Conservation (phyloP, 495 filamentous ascomycete genomes). For the Neurospora sp. region DNA sequence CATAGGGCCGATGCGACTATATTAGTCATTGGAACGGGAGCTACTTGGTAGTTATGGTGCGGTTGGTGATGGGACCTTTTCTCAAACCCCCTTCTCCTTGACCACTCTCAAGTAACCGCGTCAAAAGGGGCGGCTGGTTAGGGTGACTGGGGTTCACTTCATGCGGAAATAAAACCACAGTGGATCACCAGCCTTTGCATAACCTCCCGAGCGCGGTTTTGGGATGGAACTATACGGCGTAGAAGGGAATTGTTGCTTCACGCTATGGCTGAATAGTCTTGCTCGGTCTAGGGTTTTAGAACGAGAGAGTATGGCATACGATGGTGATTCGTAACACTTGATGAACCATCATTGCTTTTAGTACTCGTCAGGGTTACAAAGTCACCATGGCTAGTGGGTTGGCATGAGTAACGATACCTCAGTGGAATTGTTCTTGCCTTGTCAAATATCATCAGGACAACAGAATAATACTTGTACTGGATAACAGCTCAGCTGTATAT, state of each 20-base stretch:
- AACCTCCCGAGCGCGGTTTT: neutral
- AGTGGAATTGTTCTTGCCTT: neutral
- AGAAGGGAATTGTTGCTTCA: neutral
- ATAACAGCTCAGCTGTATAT: neutral
- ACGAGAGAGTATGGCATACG: neutral
- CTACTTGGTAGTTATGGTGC: neutral
- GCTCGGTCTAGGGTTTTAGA: neutral
- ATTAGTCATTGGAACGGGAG: neutral
- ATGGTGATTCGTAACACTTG: neutral
- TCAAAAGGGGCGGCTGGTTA: neutral
- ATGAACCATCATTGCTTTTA: neutral
- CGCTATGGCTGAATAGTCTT: neutral
- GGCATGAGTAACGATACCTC: neutral
- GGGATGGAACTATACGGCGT: neutral
- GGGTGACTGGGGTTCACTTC: neutral
- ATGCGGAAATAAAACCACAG: neutral
- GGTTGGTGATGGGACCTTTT: neutral
- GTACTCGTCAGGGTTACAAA: neutral
- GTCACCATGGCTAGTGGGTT: neutral
- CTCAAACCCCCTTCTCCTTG: neutral
- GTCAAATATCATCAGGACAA: neutral
- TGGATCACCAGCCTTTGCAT: neutral
- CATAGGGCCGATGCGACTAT: neutral
- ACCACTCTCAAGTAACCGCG: neutral
- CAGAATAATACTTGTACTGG: neutral